Evolutionary conservation across 768 basidiomycete genomes (phyloP), one percentile per base, ranked within the genome.

Genomic region (Boletus rubescentipes): DNA sequence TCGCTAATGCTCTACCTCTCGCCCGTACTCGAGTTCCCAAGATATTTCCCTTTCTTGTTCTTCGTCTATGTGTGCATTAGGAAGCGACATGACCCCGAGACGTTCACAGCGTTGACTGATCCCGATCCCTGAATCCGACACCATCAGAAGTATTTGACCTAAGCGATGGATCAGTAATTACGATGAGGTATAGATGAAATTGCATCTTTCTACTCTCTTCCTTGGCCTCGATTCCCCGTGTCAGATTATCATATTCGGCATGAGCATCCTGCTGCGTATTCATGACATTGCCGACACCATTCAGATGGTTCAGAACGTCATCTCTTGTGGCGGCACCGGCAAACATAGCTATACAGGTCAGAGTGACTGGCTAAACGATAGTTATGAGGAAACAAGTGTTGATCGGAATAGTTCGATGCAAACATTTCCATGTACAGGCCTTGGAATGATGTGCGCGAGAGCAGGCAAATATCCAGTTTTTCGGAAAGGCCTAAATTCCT

Each of bases 261-360:
- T 30, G 42, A 39, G 31, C 36, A 35, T 45, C 0, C 0, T n/a
- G 10, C 26, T 53, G 0, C 54, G 53, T 53, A 34, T 45, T 45
- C 49, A 55, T 44, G 9, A 7, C 51, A 48, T 53, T 39, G 6
- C 46, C 16, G 3, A 40, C 39, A 20, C 4, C 5, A 26, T 39
- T 39, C 46, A 53, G n/a, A 53, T 39, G 10, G n/a, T 0, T 2
- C 20, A 21, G 9, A 8, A 53, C 20, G 1, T 34, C 45, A 26
- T 26, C 26, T 26, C 26, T 34, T 20, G 26, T 11, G 10, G 23
- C 18, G 10, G 14, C 14, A 26, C 53, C 53, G 1, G 53, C 53
- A 37, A 54, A 44, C 31, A 44, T 44, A 16, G 53, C 34, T 26
- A 54, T 54, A 29, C 36, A 52, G 23, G 44, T 31, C 30, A 52